Evolutionary conservation across 2,329 filamentous ascomycete species (phyloP).

Genomic region (Apiospora koreana): DNA sequence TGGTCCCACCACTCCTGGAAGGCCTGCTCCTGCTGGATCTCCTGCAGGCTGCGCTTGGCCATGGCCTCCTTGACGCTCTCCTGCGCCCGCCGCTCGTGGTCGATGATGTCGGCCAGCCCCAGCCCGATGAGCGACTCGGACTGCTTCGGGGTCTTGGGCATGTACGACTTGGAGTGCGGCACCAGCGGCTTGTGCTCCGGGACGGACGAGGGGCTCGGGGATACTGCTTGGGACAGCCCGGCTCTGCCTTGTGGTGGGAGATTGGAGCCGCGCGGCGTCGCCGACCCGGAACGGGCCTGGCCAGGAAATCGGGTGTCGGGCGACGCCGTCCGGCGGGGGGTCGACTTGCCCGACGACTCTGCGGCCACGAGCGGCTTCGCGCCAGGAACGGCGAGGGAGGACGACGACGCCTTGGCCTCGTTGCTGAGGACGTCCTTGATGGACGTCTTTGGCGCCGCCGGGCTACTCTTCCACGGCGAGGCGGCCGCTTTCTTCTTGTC

Average conservation of each 20-base stretch:
- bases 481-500: slow-evolving; percentile 29
- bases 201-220: slow-evolving; percentile 30
- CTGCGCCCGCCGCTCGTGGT: slow-evolving; percentile 83
- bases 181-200: slow-evolving; percentile 42
- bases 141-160: slow-evolving; percentile 54
- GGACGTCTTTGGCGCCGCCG: slow-evolving; percentile 48
- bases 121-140: slow-evolving; percentile 67
- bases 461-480: slow-evolving; percentile 68
- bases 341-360: slow-evolving; percentile 40
- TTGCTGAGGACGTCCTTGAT: slow-evolving; percentile 49
- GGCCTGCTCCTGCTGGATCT: slow-evolving; percentile 95
- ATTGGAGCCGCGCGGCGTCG: slow-evolving; percentile 15
- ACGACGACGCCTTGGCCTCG: slow-evolving; percentile 31
- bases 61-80: slow-evolving; percentile 78
- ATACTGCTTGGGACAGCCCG: slow-evolving; percentile 20
- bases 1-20: slow-evolving; percentile 97
- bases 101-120: slow-evolving; percentile 85
- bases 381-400: slow-evolving; percentile 31
- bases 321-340: slow-evolving; percentile 53
- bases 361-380: slow-evolving; percentile 46
- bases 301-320: slow-evolving; percentile 65
- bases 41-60: slow-evolving; percentile 85
- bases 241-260: slow-evolving; percentile 11
- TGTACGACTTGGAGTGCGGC: slow-evolving; percentile 64
- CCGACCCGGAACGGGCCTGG: slow-evolving; percentile 40